Base-by-base conservation (phyloP, 352 stramenopile genomes). In the Globisporangium heterothallicum region DNA sequence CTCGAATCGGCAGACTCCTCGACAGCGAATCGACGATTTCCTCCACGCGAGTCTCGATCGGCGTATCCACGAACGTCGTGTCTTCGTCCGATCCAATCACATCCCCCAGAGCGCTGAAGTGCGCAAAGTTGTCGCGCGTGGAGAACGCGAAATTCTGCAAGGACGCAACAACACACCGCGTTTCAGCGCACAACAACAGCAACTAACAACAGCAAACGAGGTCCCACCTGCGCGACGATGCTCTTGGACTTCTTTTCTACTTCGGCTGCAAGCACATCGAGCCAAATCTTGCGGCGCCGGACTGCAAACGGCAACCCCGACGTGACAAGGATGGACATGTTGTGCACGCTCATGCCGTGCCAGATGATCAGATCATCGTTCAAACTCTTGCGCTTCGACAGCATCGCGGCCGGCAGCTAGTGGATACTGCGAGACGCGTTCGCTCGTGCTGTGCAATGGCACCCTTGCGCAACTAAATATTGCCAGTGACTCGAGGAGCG, bases 321-420 rank as follows among this genome's bases (percentile, higher is more conserved):
- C 0, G 49, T 53, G 21, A 77, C 64, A 10, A 55, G 50, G 29
- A 68, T 63, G 12, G 72, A 76, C 29, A 79, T 66, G 35, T 83
- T 83, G 47, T 83, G 70, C 49, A 69, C 67, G 41, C 40, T 73
- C 66, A 79, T 75, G 52, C 68, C 68, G 19, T 68, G 68, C 72
- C 68, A 77, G 29, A 78, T 74, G 55, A 72, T 61, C 32, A 79
- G 63, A 49, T 79, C 69, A 64, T 79, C 64, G 50, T 68, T 83
- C n/a, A 77, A 58, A 25, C 63, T 78, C 40, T 64, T 74, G 41
- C 70, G 63, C 61, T 79, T 76, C 12, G 66, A 74, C 35, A 79
- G 42, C 65, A 75, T 78, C 29, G 2, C 47, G 29, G 16, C 41
- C 2, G 12, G 12, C 10, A 13, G 8, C 24, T n/a, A 12, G 19